Conservation (phyloP, 2,329 filamentous ascomycete genomes). For the Fusarium virguliforme region DNA sequence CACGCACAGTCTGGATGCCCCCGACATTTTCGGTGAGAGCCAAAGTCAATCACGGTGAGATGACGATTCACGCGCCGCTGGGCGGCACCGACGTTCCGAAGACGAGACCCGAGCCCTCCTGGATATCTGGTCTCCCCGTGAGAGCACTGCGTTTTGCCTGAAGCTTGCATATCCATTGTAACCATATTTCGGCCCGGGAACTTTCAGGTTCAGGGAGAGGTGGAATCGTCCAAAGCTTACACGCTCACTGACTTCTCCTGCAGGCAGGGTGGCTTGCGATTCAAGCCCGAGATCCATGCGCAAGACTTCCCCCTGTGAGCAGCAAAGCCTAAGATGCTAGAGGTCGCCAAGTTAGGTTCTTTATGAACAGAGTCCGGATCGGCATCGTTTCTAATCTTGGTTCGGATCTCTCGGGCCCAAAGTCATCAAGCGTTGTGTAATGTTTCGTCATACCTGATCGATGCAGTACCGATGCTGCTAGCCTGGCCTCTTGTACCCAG, state of each 20-base stretch:
- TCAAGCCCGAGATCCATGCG: neutral
- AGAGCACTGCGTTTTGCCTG: neutral
- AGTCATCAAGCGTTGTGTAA: slow-evolving; percentile 7
- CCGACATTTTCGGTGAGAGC: neutral
- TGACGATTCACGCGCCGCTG: neutral
- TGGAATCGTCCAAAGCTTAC: too few relatives aligned
- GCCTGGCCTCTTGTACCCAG: neutral
- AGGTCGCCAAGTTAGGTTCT: neutral
- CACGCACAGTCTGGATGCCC: neutral
- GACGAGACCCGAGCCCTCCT: neutral
- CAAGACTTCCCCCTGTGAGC: neutral
- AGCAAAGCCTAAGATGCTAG: neutral
- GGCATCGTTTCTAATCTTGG: neutral
- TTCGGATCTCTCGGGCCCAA: neutral
- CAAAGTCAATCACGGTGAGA: slow-evolving; percentile 1
- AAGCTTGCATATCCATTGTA: neutral
- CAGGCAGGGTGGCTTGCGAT: neutral
- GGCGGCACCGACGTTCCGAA: slow-evolving; percentile 2
- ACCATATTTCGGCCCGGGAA: neutral
- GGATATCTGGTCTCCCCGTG: neutral
- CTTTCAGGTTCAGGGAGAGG: too few relatives aligned
- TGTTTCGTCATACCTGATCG: slow-evolving; percentile 2
- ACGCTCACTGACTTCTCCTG: too few relatives aligned
- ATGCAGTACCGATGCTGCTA: neutral
- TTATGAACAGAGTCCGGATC: neutral